Base-by-base conservation (phyloP, 306 rosid species). In the Begonia masoniana region DNA sequence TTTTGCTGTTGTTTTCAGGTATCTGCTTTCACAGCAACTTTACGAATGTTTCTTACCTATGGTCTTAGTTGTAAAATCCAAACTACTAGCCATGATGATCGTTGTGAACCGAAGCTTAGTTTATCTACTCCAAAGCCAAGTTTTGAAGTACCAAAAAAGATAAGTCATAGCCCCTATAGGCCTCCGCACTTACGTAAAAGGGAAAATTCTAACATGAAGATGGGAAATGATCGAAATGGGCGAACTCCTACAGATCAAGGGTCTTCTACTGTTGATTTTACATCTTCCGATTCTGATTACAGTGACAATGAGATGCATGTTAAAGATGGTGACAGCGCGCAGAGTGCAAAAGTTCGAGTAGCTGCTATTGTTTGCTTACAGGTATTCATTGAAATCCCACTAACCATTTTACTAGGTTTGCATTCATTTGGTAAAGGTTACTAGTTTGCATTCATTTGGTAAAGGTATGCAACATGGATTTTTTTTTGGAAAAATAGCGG, bases 141-240 rank as follows among this genome's bases (percentile, higher is more conserved):
- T 68, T 65, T 56, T 68, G 84, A 76, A 60, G 74, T 77, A 41
- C 76, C 68, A 54, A 75, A 70, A 70, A 79, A 50, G 57, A 62
- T 70, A 15, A 60, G 67, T 49, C 45, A 5, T 65, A 56, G 71
- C 64, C 75, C 72, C 51, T 91, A 91, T 68, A 79, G 84, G 73
- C 96, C 96, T 62, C 99, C 99, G 45, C 99, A 91, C 81, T 70
- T 91, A 73, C 99, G 92, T 60, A 77, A 69, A 68, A 78, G 63
- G 64, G 84, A 69, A 46, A 61, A 51, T 62, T 78, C 72, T 55
- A 70, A 66, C 53, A 54, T 65, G 66, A 85, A 76, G 66, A 76
- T 58, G 64, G 61, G 52, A 47, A 68, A 57, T 62, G 68, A 66
- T 62, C 60, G 45, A 51, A 50, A 60, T 71, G 64, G 67, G 65